Conservation (phyloP, 306 rosid species). For the Lathyrus sativus region DNA sequence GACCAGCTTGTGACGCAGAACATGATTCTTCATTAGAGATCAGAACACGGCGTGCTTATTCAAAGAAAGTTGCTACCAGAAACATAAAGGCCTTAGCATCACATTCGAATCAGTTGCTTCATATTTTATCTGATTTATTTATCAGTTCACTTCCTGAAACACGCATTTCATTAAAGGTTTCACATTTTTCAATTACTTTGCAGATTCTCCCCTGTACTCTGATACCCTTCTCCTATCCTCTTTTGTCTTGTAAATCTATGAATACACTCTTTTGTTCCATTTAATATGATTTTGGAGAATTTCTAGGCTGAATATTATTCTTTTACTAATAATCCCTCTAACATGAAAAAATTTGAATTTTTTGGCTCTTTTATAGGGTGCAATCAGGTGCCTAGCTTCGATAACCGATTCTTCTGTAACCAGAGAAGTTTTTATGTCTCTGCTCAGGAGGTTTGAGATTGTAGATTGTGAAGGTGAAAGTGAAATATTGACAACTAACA, state of each 20-base stretch:
- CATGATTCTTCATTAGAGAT: slow-evolving; percentile 44
- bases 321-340: slow-evolving; percentile 3
- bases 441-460: slow-evolving; percentile 57
- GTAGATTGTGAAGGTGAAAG: slow-evolving; percentile 49
- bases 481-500: slow-evolving; percentile 41
- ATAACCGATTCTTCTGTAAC: slow-evolving; percentile 68
- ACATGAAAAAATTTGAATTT: slow-evolving; percentile 8
- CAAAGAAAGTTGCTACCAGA: slow-evolving; percentile 74
- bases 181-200: slow-evolving; percentile 31
- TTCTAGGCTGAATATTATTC: slow-evolving; percentile 1
- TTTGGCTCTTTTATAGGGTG: slow-evolving; percentile 57
- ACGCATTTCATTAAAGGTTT: slow-evolving; percentile 66
- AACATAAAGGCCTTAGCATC: slow-evolving; percentile 71
- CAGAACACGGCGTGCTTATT: slow-evolving; percentile 50
- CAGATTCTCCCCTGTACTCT: slow-evolving; percentile 3
- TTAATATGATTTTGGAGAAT: slow-evolving; percentile 19
- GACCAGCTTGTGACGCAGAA: slow-evolving; percentile 33
- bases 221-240: slow-evolving; percentile 19
- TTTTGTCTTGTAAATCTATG: slow-evolving; percentile 18
- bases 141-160: slow-evolving; percentile 55
- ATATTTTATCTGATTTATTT: slow-evolving; percentile 63
- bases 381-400: slow-evolving; percentile 84
- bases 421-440: slow-evolving; percentile 55
- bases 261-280: slow-evolving; percentile 4
- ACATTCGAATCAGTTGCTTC: slow-evolving; percentile 66